These are phyloP conservation scores for Alternaria viburni DNA, from an alignment of 2,329 filamentous ascomycete species.

Conservation along the genomic window DNA sequence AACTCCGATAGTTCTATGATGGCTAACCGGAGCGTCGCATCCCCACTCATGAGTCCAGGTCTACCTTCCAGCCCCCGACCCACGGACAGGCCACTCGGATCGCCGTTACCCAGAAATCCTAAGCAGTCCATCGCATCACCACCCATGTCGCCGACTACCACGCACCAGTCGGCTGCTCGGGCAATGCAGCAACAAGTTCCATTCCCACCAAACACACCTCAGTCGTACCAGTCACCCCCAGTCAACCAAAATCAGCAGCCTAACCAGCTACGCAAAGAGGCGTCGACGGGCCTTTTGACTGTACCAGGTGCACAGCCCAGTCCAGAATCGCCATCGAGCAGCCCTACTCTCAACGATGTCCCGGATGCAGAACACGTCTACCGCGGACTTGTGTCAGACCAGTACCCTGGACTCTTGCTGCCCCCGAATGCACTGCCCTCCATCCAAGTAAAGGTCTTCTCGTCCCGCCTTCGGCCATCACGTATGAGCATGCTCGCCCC, in stretches of 20 bases:
- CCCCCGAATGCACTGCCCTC: constrained; percentile 88
- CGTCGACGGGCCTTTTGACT: constrained; percentile 33
- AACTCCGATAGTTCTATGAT: constrained; percentile 48
- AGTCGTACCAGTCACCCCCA: constrained; percentile 64
- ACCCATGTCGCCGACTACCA: constrained; percentile 68
- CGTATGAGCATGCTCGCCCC: constrained; percentile 81
- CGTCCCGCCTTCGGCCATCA: constrained; percentile 92
- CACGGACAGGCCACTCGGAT: constrained; percentile 64
- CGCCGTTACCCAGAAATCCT: constrained; percentile 64
- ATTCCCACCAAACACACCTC: constrained; percentile 71
- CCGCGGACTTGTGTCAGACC: constrained; percentile 79
- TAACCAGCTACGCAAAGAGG: constrained; percentile 32
- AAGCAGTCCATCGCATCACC: constrained; percentile 66
- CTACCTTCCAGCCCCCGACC: constrained; percentile 68
- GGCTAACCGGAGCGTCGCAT: constrained; percentile 49
- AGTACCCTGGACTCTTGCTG: constrained; percentile 84
- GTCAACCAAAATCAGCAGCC: constrained; percentile 48
- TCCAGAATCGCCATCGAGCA: constrained; percentile 40
- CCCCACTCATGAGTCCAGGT: constrained; percentile 66
- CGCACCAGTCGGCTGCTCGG: constrained; percentile 71
- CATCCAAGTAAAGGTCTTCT: constrained; percentile 85
- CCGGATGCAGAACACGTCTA: constrained; percentile 64
- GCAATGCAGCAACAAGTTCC: constrained; percentile 76
- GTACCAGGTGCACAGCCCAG: constrained; percentile 43
- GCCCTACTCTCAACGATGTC: constrained; percentile 31